Evolutionary conservation across 768 basidiomycete species (phyloP).

Genomic region (Calocera cornea): DNA sequence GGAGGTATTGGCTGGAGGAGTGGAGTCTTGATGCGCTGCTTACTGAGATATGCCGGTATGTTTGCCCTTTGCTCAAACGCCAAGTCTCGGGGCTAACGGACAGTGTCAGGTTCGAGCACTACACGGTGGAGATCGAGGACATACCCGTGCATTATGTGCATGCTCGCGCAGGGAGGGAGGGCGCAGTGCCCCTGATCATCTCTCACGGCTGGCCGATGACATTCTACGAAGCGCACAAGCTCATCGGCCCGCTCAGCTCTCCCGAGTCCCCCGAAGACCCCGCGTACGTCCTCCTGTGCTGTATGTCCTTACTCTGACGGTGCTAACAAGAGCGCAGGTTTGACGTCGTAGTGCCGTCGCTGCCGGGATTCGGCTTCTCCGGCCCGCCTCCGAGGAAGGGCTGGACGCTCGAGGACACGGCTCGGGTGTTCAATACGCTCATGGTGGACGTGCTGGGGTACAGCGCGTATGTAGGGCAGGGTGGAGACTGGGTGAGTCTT

Average conservation of each 20-base stretch:
- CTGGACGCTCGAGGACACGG: constrained; percentile 12
- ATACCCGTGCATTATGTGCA: constrained; percentile 8
- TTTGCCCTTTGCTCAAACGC: too few species aligned
- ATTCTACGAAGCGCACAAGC: constrained; percentile 16
- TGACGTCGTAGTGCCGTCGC: constrained; percentile 25
- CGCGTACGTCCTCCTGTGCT: too few species aligned
- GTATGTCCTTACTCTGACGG: too few species aligned
- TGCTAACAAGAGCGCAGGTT: too few species aligned
- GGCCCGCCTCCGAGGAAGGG: constrained; percentile 24
- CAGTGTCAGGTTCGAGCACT: background rate
- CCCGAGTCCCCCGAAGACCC: too few species aligned
- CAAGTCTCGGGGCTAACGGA: too few species aligned
- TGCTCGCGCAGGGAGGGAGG: background rate
- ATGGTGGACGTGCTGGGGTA: constrained; percentile 13
- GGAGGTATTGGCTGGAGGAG: too few species aligned
- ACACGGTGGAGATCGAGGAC: constrained; percentile 5
- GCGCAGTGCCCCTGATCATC: constrained; percentile 8
- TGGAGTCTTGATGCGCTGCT: too few species aligned
- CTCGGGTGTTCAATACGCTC: constrained; percentile 11
- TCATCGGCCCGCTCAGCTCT: constrained; percentile 11
- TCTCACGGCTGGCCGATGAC: constrained; percentile 15
- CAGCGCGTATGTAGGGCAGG: constrained; percentile 10
- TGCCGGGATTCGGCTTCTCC: constrained; percentile 27
- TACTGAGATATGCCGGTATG: too few species aligned
- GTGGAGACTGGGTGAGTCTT: constrained; percentile 17